These are phyloP conservation scores for Sporobolomyces pararoseus DNA, from an alignment of 768 basidiomycete species.

Conservation along the genomic window DNA sequence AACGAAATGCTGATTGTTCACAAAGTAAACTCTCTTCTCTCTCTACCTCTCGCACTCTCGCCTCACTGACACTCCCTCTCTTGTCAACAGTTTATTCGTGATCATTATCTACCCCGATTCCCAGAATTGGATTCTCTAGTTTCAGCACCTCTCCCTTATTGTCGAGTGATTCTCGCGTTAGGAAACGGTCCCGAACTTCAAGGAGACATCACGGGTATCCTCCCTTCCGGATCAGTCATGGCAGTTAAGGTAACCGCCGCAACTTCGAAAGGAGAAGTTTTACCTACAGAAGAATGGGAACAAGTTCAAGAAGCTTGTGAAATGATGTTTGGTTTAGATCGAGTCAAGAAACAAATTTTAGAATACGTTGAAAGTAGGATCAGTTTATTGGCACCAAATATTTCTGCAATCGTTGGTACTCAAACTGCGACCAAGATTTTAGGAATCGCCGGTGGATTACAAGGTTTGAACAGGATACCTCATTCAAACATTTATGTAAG, in stretches of 20 bases:
- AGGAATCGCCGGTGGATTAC: conserved; percentile 91
- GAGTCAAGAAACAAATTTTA: conserved; percentile 66
- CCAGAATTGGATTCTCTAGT: conserved; percentile 96
- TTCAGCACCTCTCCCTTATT: conserved; percentile 84
- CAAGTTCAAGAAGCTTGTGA: conserved; percentile 82
- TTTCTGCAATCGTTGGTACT: conserved; percentile 97
- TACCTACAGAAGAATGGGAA: conserved; percentile 68
- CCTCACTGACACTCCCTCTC: background rate
- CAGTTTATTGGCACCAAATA: conserved; percentile 95
- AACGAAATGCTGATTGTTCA: conserved; percentile 96
- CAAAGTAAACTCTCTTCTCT: conserved; percentile 65
- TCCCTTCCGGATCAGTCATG: conserved; percentile 88
- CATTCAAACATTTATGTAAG: conserved; percentile 89
- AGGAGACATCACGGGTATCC: conserved; percentile 67
- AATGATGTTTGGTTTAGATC: conserved; percentile 80
- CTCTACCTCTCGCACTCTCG: conserved; percentile 18
- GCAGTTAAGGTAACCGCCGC: conserved; percentile 94
- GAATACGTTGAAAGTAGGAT: conserved; percentile 99
- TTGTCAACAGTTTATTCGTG: conserved; percentile 76
- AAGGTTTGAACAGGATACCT: conserved; percentile 87
- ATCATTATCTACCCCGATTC: conserved; percentile 91
- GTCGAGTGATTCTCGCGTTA: conserved; percentile 79
- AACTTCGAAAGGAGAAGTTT: conserved; percentile 72
- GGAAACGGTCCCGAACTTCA: conserved; percentile 62
- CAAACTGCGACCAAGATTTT: conserved; percentile 97